A percentile compares a stretch with the other conserved stretches of the same genome.
These are phyloP conservation scores for Populus hybrid DNA, from an alignment of 441 rosid species.

Conservation along the genomic window DNA sequence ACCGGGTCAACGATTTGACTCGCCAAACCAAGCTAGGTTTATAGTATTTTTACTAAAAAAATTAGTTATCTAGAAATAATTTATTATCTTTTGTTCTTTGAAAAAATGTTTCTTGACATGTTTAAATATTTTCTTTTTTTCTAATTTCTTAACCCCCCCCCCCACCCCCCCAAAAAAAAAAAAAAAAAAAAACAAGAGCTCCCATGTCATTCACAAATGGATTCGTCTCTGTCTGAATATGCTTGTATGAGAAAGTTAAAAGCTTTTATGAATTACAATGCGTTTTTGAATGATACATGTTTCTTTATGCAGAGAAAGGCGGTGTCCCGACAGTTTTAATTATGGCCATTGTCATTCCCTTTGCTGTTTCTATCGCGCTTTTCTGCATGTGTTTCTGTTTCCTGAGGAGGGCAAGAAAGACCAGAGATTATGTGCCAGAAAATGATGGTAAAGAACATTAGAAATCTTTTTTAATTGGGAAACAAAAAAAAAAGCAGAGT, in stretches of 20 bases:
- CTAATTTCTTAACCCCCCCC: too few relatives aligned
- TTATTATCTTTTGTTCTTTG: not conserved
- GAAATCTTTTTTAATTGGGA: too few relatives aligned
- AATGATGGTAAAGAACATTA: constrained; percentile 22
- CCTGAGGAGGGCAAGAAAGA: constrained; percentile 21
- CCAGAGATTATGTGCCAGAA: constrained; percentile 7
- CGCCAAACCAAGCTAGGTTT: too few relatives aligned
- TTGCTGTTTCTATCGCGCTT: constrained; percentile 19
- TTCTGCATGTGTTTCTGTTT: constrained; percentile 18
- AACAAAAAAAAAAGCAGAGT: too few relatives aligned
- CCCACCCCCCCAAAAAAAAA: too few relatives aligned
- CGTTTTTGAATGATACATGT: too few relatives aligned
- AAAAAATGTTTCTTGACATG: not conserved
- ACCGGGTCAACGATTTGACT: too few relatives aligned
- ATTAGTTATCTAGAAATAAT: not conserved
- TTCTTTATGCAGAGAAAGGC: constrained; percentile 17
- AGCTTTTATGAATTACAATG: too few relatives aligned
- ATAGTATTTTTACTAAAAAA: too few relatives aligned
- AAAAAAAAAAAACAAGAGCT: too few relatives aligned
- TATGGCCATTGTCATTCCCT: constrained; percentile 23
- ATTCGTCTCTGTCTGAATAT: not conserved
- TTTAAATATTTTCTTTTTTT: too few relatives aligned
- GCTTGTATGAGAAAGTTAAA: not conserved
- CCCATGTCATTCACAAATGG: not conserved
- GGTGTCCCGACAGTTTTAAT: not conserved